Conservation (phyloP, 1,284 basidiomycete genomes). For the Takashimella koratensis region DNA sequence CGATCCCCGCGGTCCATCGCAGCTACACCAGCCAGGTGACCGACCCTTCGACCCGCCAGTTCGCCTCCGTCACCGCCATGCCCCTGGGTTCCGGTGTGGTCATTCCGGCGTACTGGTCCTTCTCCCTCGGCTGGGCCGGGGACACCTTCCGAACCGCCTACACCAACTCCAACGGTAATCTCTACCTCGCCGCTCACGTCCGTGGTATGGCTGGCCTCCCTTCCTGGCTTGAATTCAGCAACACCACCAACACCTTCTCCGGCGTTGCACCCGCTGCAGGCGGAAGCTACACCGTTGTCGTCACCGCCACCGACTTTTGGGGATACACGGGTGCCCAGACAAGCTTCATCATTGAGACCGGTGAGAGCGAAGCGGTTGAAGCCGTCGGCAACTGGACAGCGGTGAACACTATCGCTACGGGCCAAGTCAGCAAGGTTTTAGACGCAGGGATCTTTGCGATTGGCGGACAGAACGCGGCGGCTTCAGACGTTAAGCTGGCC, state of each 20-base stretch:
- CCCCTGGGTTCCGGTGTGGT: slow-evolving; percentile 44
- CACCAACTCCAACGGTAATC: slow-evolving; percentile 31
- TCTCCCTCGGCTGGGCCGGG: slow-evolving; percentile 54
- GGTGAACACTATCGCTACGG: slow-evolving; percentile 32
- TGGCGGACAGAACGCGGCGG: slow-evolving; percentile 27
- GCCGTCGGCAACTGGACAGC: slow-evolving; percentile 19
- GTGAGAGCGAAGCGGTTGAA: slow-evolving; percentile 35
- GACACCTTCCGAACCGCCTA: slow-evolving; percentile 47
- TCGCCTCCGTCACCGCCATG: slow-evolving; percentile 38
- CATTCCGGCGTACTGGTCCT: slow-evolving; percentile 52
- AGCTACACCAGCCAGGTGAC: slow-evolving; percentile 47
- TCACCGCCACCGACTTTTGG: slow-evolving; percentile 47
- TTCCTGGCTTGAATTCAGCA: slow-evolving; percentile 53
- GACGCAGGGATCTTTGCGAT: slow-evolving; percentile 32
- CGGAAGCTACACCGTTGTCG: slow-evolving; percentile 40
- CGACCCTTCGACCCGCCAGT: slow-evolving; percentile 30
- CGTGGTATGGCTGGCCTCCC: slow-evolving; percentile 50
- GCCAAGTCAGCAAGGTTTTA: slow-evolving; percentile 27
- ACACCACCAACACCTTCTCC: slow-evolving; percentile 54
- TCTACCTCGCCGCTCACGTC: slow-evolving; percentile 50
- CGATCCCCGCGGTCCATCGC: slow-evolving; percentile 41
- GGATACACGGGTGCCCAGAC: slow-evolving; percentile 48
- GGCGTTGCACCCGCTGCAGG: slow-evolving; percentile 52
- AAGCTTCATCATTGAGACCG: slow-evolving; percentile 48
- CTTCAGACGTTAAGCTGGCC: slow-evolving; percentile 30